A percentile compares a stretch with the other conserved stretches of the same genome.
Conservation (phyloP, 495 filamentous ascomycete genomes). For the Penicillium flavigenum region DNA sequence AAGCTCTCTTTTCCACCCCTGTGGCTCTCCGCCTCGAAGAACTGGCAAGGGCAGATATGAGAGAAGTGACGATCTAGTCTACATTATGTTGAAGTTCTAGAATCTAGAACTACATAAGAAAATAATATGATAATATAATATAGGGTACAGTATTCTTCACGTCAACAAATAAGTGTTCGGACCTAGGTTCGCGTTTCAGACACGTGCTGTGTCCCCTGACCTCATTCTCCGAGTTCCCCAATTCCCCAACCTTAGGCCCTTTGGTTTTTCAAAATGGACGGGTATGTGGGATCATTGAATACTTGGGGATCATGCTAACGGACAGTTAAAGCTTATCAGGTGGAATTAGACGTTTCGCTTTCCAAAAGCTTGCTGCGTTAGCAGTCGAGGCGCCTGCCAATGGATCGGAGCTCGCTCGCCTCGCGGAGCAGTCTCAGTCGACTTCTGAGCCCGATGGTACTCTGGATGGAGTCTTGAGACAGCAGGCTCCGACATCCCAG, state of each 20-base stretch:
- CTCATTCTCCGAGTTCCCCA: conserved; percentile 10
- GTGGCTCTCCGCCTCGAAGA: conserved; percentile 7
- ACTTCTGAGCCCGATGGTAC: conserved; percentile 35
- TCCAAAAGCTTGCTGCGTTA: conserved; percentile 67
- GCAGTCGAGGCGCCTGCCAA: conserved; percentile 53
- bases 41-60: not conserved
- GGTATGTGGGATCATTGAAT: conserved; percentile 15
- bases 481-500: conserved; percentile 43
- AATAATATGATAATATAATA: not conserved
- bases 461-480: conserved; percentile 39
- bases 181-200: conserved; percentile 16
- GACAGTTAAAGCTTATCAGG: conserved; percentile 30
- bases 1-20: conserved; percentile 3
- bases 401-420: conserved; percentile 61
- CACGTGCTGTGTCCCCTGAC: conserved; percentile 20
- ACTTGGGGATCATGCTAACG: not conserved
- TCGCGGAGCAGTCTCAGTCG: conserved; percentile 56
- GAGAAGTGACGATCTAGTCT: not conserved
- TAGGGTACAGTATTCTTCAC: not conserved
- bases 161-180: conserved; percentile 5
- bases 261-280: conserved; percentile 23
- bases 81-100: not conserved
- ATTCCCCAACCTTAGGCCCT: conserved; percentile 1
- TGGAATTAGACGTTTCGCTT: conserved; percentile 60
- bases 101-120: not conserved